phyloP scores from a whole-genome alignment of 2,329 filamentous ascomycete genomes.

The Aspergillus ibericus region DNA sequence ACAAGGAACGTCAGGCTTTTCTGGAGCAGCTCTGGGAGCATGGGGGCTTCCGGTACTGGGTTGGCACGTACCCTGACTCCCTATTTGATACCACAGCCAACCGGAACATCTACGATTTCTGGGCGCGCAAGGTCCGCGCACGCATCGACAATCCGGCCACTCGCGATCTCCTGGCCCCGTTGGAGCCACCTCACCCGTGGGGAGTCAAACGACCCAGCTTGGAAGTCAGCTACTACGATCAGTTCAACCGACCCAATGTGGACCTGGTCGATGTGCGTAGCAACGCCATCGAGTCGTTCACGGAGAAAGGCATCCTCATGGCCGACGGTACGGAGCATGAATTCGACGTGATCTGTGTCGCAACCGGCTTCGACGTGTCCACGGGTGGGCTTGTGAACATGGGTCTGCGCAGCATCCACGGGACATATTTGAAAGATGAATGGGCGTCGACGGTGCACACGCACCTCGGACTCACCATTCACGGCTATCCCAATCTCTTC shows the following conservation, averaged over 20 bases:
- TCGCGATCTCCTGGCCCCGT: slow-evolving; percentile 54
- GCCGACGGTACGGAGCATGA: slow-evolving; percentile 39
- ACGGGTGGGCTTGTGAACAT: slow-evolving; percentile 44
- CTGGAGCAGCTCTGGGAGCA: slow-evolving; percentile 52
- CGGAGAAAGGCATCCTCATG: slow-evolving; percentile 41
- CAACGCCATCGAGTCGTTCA: slow-evolving; percentile 46
- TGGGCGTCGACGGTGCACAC: slow-evolving; percentile 41
- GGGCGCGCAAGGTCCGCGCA: slow-evolving; percentile 52
- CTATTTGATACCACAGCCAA: slow-evolving; percentile 52
- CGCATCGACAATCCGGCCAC: slow-evolving; percentile 53
- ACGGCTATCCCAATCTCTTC: slow-evolving; percentile 53
- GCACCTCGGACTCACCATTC: slow-evolving; percentile 45
- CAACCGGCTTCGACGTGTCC: slow-evolving; percentile 47
- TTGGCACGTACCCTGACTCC: slow-evolving; percentile 56
- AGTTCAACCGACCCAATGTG: slow-evolving; percentile 49
- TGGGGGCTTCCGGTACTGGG: slow-evolving; percentile 59
- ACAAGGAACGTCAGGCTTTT: slow-evolving; percentile 52
- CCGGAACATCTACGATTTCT: slow-evolving; percentile 57
- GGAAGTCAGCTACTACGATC: slow-evolving; percentile 54
- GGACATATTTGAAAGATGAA: slow-evolving; percentile 34
- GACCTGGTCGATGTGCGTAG: slow-evolving; percentile 48
- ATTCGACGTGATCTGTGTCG: slow-evolving; percentile 44
- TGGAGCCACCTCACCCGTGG: slow-evolving; percentile 55
- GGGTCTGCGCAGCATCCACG: slow-evolving; percentile 37
- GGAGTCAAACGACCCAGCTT: slow-evolving; percentile 54